Evolutionary conservation across 2,329 filamentous ascomycete genomes (phyloP), one percentile per base, ranked within the genome.

Genomic region (Huntiella omanensis): DNA sequence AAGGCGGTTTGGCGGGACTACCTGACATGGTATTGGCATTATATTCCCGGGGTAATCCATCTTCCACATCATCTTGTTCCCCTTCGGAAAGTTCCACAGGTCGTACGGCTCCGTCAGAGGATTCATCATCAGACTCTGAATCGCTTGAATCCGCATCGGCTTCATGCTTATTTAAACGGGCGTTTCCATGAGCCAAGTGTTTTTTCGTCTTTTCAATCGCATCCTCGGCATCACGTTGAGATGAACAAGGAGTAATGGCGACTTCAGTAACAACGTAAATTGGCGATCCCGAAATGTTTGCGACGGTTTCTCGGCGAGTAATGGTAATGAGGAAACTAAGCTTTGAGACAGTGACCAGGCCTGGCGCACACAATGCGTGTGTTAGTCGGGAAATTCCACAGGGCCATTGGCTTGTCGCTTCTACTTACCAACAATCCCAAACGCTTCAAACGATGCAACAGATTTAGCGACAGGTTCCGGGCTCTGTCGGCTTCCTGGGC

Each of bases 201-300:
- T 53, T 7, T 1, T 65, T 61, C 0, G 82, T 83, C 47, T 73
- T 71, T 2, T 64, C 61, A 49, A 96, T 80, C 6, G 84, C 80
- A 22, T 72, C 70, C 51, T 75, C 69, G 4, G 88, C 87, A 38
- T 92, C 84, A 36, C 62, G 59, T 55, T 80, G 79, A 4, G 82
- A 88, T 2, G 78, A 74, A 45, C 91, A 77, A 1, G 91, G 91
- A 4, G 93, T 93, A n/a, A 96, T 66, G 5, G 85, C 80, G 32
- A 96, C 83, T 54, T 92, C 84, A 38, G 82, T 91, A 50, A 95
- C 75, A 35, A 85, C 78, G 60, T 92, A 98, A 47, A 96, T 68
- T 0, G 87, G 80, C 47, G 74, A 78, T 4, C 84, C 85, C 52
- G 79, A 77, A 43, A 96, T 77, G 52, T 87, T 80, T 3, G 91